A percentile compares a stretch with the other conserved stretches of the same genome.
Conservation (phyloP, 2,329 filamentous ascomycete genomes). For the Metarhizium album region DNA sequence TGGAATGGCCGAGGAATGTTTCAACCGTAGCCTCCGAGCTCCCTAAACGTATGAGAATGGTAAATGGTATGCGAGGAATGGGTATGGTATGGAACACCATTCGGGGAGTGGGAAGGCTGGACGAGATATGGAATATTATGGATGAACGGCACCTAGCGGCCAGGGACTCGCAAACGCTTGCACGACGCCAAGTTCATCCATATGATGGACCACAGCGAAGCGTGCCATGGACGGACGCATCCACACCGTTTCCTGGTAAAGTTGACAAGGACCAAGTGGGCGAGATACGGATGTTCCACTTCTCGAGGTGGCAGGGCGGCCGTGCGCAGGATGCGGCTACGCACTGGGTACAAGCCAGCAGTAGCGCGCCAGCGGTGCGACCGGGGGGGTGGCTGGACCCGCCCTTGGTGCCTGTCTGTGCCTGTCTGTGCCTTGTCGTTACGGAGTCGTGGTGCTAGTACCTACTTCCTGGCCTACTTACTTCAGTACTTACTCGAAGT, state of each 20-base stretch:
- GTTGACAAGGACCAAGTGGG: not conserved
- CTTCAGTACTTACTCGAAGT: too few relatives aligned
- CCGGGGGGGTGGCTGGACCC: not conserved
- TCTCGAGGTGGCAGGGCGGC: not conserved
- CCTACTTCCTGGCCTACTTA: too few relatives aligned
- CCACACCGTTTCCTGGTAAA: not conserved
- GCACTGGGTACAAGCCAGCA: constrained; percentile 7
- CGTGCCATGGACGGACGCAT: not conserved
- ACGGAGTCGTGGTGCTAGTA: too few relatives aligned
- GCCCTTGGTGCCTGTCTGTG: not conserved
- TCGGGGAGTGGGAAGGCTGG: not conserved
- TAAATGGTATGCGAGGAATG: constrained; percentile 1
- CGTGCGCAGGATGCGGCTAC: not conserved
- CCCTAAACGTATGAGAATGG: constrained; percentile 3
- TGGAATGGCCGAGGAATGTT: constrained; percentile 10
- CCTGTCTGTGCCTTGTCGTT: not conserved
- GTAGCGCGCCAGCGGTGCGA: not conserved
- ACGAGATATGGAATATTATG: constrained; percentile 4
- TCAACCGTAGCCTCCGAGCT: not conserved
- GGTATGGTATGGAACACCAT: constrained; percentile 1
- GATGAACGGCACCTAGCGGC: constrained; percentile 3
- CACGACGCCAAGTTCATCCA: not conserved
- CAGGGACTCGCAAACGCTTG: not conserved
- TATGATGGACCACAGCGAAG: not conserved
- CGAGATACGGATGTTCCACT: constrained; percentile 3